Evolutionary conservation across 2,329 filamentous ascomycete genomes (phyloP).

Genomic region (Fusarium verticillioides): DNA sequence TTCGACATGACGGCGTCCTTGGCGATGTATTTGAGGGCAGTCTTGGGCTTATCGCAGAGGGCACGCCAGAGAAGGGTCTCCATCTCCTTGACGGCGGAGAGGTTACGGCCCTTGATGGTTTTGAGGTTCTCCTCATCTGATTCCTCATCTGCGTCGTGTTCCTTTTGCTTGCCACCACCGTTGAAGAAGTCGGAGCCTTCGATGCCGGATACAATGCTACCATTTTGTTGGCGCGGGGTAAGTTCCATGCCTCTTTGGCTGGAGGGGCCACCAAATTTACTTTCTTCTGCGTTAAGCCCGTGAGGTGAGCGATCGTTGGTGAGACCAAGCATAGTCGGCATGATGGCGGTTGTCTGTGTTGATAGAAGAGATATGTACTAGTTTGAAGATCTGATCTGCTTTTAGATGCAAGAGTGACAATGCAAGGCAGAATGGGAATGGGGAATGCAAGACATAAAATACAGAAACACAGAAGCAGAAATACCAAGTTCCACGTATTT

Average conservation of each 20-base stretch:
- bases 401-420: constrained; percentile 3
- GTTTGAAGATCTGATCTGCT: constrained; percentile 7
- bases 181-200: constrained; percentile 43
- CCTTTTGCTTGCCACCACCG: constrained; percentile 38
- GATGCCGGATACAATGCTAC: constrained; percentile 38
- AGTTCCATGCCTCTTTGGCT: constrained; percentile 38
- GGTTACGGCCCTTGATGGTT: constrained; percentile 45
- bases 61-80: constrained; percentile 46
- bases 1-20: constrained; percentile 46
- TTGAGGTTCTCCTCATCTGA: constrained; percentile 43
- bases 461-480: background rate
- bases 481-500: constrained; percentile 31
- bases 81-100: constrained; percentile 44
- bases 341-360: constrained; percentile 25
- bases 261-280: constrained; percentile 27
- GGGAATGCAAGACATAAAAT: constrained; percentile 23
- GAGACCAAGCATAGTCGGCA: constrained; percentile 45
- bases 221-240: constrained; percentile 13
- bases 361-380: background rate
- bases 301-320: constrained; percentile 43
- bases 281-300: constrained; percentile 30
- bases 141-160: constrained; percentile 38
- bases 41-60: constrained; percentile 46
- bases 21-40: constrained; percentile 43
- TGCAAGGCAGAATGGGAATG: background rate